phyloP scores from a whole-genome alignment of 495 filamentous ascomycete species.

The Annulohypoxylon nitens region DNA sequence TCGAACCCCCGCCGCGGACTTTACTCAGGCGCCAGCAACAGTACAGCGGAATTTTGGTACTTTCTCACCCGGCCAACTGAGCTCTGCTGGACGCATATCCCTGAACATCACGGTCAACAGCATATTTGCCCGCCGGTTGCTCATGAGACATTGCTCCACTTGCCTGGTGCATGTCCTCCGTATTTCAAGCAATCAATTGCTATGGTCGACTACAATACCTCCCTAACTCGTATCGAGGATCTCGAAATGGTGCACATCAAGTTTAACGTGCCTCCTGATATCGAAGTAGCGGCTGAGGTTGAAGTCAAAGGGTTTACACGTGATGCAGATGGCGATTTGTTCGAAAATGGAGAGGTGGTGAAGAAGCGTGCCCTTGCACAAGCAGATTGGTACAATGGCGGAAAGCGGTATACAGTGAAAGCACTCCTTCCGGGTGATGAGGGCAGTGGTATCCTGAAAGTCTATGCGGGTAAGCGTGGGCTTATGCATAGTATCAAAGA shows the following conservation, averaged over 20 bases:
- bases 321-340: constrained; percentile 90
- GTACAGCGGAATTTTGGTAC: constrained; percentile 86
- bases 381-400: constrained; percentile 87
- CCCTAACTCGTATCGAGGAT: constrained; percentile 84
- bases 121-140: constrained; percentile 91
- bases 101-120: constrained; percentile 85
- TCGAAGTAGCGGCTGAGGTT: constrained; percentile 94
- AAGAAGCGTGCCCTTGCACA: constrained; percentile 90
- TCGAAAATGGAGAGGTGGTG: constrained; percentile 89
- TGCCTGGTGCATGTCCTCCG: constrained; percentile 86
- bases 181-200: constrained; percentile 85
- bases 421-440: constrained; percentile 91
- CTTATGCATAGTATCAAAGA: constrained; percentile 96
- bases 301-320: constrained; percentile 83
- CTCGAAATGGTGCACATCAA: constrained; percentile 93
- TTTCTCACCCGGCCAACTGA: constrained; percentile 89
- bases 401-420: constrained; percentile 93
- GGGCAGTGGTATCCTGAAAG: constrained; percentile 87
- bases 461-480: constrained; percentile 93
- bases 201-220: constrained; percentile 92
- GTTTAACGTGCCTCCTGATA: constrained; percentile 85
- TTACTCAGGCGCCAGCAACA: constrained; percentile 78
- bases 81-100: constrained; percentile 94
- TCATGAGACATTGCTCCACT: constrained; percentile 82
- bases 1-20: constrained; percentile 83